phyloP scores from a whole-genome alignment of 129 eudicot genomes.

The sunflower (Helianthus annuus) region HanXRQr2.0-SUNRISE NC_035438.2:59078841-59079340 shows the following conservation, averaged over 20 bases:
- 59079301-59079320: slow-evolving; percentile 31
- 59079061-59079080: slow-evolving; percentile 47
- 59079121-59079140: not conserved
- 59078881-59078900: not conserved
- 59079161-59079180: slow-evolving; percentile 27
- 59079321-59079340: slow-evolving; percentile 18
- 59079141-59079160: not conserved
- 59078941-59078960: not conserved
- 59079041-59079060: slow-evolving; percentile 66
- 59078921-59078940: not conserved
- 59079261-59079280: not conserved
- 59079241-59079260: slow-evolving; percentile 5
- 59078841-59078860: not conserved
- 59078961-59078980: not conserved
- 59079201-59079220: slow-evolving; percentile 1
- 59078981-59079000: not conserved
- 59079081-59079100: not conserved
- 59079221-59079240: not conserved
- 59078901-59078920: not conserved
- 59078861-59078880: slow-evolving; percentile 6
- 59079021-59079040: slow-evolving; percentile 86
- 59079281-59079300: slow-evolving; percentile 18
- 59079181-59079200: slow-evolving; percentile 19
- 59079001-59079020: slow-evolving; percentile 92
- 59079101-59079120: slow-evolving; percentile 4